A percentile compares a stretch with the other conserved stretches of the same genome.
Evolutionary conservation across 2,329 filamentous ascomycete species (phyloP).

Genomic region (Diaporthe citriasiana): DNA sequence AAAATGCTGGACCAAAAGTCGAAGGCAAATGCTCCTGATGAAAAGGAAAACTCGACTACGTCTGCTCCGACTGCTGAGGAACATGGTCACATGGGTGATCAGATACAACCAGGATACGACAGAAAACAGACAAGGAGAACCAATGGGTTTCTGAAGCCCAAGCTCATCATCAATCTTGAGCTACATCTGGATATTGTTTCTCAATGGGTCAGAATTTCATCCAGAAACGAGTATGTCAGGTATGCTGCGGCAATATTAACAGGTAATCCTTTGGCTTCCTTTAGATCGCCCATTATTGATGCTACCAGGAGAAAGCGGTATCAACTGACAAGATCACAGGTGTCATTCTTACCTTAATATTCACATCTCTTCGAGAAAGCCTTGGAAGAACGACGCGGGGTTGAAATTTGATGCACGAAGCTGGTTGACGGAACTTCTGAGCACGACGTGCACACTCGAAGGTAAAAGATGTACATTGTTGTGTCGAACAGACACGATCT

Average conservation of each 20-base stretch:
- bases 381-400: background rate
- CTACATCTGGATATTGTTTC: too few species aligned
- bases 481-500: too few species aligned
- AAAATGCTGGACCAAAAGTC: background rate
- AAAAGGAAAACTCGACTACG: background rate
- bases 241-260: background rate
- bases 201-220: background rate
- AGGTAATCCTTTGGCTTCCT: background rate
- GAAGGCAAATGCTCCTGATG: too few species aligned
- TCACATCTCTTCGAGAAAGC: background rate
- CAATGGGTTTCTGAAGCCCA: background rate
- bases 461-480: too few species aligned
- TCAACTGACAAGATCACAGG: background rate
- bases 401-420: too few species aligned
- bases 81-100: rapidly evolving
- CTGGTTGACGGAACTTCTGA: too few species aligned
- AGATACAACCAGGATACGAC: background rate
- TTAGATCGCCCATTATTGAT: too few species aligned
- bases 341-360: background rate
- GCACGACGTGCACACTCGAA: too few species aligned
- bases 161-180: too few species aligned
- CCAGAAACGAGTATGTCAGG: background rate
- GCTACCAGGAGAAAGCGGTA: background rate
- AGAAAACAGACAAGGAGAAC: background rate
- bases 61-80: background rate